A percentile compares a stretch with the other conserved stretches of the same genome.
These are phyloP conservation scores for Clitopilus hobsonii DNA, from an alignment of 768 basidiomycete species.

Conservation along the genomic window DNA sequence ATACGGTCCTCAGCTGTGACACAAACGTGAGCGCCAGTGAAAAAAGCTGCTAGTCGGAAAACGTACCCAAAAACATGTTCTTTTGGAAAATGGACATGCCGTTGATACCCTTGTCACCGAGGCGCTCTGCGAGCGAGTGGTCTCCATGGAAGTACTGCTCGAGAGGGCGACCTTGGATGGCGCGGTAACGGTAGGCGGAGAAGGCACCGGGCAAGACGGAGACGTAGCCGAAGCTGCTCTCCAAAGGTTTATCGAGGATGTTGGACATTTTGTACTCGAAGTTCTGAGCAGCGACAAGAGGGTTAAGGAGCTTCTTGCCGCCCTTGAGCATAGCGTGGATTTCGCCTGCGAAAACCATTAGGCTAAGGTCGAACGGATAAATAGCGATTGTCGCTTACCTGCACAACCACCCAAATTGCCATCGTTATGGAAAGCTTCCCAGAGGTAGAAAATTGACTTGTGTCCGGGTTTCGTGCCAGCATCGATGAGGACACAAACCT, in stretches of 20 bases:
- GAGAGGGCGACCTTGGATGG: slow-evolving; percentile 79
- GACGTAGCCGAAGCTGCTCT: slow-evolving; percentile 94
- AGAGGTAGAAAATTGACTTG: slow-evolving; percentile 92
- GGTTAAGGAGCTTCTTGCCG: slow-evolving; percentile 89
- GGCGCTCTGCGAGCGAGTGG: slow-evolving; percentile 83
- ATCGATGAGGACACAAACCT: slow-evolving; percentile 89
- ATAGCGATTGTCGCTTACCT: slow-evolving; percentile 33
- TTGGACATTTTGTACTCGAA: slow-evolving; percentile 99
- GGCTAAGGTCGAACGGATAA: neutral
- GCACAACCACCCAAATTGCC: slow-evolving; percentile 79
- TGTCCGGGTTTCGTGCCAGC: slow-evolving; percentile 96
- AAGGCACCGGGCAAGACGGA: slow-evolving; percentile 96
- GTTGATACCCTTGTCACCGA: slow-evolving; percentile 89
- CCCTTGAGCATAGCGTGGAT: slow-evolving; percentile 97
- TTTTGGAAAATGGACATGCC: slow-evolving; percentile 98
- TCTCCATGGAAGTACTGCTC: slow-evolving; percentile 88
- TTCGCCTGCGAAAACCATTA: slow-evolving; percentile 39
- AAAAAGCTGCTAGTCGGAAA: neutral
- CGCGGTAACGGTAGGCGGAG: slow-evolving; percentile 78
- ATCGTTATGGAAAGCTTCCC: slow-evolving; percentile 88
- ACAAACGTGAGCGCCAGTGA: slow-evolving; percentile 1
- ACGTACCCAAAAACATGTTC: slow-evolving; percentile 57
- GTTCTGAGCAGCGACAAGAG: slow-evolving; percentile 91
- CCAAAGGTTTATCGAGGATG: slow-evolving; percentile 92
- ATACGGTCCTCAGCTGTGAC: slow-evolving; percentile 85